Conservation (phyloP, 2,329 filamentous ascomycete genomes). For the Hymenoscyphus repandus region DNA sequence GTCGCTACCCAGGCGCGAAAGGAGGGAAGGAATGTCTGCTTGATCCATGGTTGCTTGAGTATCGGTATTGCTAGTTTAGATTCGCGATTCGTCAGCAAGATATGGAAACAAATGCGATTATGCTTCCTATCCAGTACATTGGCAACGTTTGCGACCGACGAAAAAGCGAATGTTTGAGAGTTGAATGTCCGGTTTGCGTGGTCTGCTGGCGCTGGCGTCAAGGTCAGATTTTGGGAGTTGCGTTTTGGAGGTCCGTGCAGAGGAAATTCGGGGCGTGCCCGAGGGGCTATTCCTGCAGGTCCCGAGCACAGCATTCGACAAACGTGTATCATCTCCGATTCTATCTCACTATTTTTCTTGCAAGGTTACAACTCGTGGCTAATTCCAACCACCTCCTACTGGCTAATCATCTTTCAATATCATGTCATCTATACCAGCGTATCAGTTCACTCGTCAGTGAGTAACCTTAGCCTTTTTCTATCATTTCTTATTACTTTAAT, state of each 20-base stretch:
- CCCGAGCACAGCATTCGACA: neutral
- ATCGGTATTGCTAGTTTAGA: neutral
- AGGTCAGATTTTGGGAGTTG: neutral
- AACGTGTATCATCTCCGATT: neutral
- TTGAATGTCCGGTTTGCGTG: neutral
- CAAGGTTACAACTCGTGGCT: no score
- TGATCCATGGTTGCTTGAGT: constrained; percentile 49
- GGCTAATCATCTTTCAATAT: no score
- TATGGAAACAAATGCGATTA: neutral
- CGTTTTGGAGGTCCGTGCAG: neutral
- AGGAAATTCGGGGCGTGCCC: neutral
- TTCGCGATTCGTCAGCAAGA: constrained; percentile 41
- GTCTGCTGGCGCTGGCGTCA: neutral
- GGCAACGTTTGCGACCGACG: neutral
- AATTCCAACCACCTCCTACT: no score
- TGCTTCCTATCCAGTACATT: neutral
- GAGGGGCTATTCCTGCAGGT: neutral
- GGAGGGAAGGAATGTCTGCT: constrained; percentile 60
- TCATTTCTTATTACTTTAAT: no score
- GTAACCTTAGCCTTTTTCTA: no score
- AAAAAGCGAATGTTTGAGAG: neutral
- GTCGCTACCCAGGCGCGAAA: constrained; percentile 59
- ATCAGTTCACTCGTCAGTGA: no score
- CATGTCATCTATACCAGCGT: no score
- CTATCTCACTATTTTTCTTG: no score